Percentiles rank a stretch among this genome's conserved stretches.
Evolutionary conservation across 495 filamentous ascomycete genomes (phyloP).

Genomic region (Usnea hakonensis): DNA sequence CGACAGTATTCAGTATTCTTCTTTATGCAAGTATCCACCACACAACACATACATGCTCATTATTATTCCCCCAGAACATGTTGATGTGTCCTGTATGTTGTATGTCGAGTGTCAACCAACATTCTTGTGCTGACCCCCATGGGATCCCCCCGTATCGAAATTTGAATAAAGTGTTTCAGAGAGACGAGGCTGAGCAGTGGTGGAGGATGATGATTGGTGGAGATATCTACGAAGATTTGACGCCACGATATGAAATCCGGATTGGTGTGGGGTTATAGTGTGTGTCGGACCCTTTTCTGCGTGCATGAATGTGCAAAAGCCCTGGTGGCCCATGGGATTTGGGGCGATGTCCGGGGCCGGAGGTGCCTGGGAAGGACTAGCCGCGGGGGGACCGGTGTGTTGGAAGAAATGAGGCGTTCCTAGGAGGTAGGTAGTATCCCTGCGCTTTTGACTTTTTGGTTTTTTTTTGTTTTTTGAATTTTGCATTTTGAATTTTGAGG

Average conservation of each 20-base stretch:
- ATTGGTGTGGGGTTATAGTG: conserved; percentile 14
- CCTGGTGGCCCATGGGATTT: background rate
- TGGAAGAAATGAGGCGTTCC: background rate
- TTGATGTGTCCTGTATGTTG: no score
- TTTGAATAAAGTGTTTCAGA: background rate
- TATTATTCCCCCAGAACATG: no score
- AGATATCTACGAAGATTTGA: conserved; percentile 1
- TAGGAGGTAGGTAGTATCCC: background rate
- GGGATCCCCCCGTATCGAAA: no score
- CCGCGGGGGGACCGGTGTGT: conserved; percentile 6
- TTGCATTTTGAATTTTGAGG: no score
- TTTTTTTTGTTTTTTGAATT: no score
- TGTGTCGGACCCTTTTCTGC: conserved; percentile 11
- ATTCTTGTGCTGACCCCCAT: no score
- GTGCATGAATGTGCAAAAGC: conserved; percentile 8
- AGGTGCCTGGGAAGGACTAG: conserved; percentile 1
- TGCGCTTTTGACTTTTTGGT: no score
- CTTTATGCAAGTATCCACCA: background rate
- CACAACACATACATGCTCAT: background rate
- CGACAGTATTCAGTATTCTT: background rate
- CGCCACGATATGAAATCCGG: conserved; percentile 5
- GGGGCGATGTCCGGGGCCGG: background rate
- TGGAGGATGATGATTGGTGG: background rate
- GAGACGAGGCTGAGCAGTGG: background rate
- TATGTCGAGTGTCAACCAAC: no score